These are phyloP conservation scores for Globisporangium heterothallicum DNA, from an alignment of 352 stramenopile species.

Conservation along the genomic window DNA sequence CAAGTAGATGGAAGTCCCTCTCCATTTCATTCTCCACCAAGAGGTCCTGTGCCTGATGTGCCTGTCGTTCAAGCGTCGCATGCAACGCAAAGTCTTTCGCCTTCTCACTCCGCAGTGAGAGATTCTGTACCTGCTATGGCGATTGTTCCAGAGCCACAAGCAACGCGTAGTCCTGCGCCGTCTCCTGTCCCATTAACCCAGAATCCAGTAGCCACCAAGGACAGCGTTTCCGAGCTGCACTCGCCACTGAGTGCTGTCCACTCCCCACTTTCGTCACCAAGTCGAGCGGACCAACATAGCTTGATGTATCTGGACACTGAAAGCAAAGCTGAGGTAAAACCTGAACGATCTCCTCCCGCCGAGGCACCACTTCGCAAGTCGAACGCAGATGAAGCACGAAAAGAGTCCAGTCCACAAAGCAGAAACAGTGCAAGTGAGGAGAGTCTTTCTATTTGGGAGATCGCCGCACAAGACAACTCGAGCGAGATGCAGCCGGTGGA, in stretches of 20 bases:
- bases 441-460: constrained; percentile 10
- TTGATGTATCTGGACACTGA: too few species aligned
- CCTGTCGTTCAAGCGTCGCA: background rate
- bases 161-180: background rate
- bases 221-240: background rate
- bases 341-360: background rate
- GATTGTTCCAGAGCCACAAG: background rate
- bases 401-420: background rate
- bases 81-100: background rate
- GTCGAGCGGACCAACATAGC: background rate
- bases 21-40: too few species aligned
- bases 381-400: background rate
- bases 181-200: background rate
- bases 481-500: background rate
- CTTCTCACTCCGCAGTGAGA: background rate
- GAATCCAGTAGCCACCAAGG: background rate
- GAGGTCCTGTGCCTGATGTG: too few species aligned
- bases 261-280: background rate
- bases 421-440: constrained; percentile 7
- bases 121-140: background rate
- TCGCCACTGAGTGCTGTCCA: background rate
- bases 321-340: background rate
- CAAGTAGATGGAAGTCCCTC: background rate
- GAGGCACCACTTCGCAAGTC: background rate
- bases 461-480: background rate